Evolutionary conservation across 2,329 filamentous ascomycete species (phyloP).

Genomic region (Hymenoscyphus repandus): DNA sequence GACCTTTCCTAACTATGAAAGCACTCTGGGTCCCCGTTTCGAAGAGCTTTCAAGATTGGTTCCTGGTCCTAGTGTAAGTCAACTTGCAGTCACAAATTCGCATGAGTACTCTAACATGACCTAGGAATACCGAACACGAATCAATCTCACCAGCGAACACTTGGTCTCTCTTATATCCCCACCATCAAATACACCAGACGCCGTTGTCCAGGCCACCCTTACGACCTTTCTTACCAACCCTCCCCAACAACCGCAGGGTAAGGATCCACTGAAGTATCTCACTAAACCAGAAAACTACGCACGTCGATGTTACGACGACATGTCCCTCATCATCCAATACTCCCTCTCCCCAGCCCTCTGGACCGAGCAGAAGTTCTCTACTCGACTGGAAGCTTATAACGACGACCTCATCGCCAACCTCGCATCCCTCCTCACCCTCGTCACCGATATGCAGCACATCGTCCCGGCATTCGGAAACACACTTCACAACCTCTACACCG

Average conservation of each 20-base stretch:
- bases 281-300: constrained; percentile 20
- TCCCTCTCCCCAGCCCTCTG: constrained; percentile 13
- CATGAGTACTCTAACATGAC: constrained; percentile 9
- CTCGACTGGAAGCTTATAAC: constrained; percentile 15
- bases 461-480: constrained; percentile 18
- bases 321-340: constrained; percentile 20
- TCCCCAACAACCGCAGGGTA: background rate
- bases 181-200: constrained; percentile 2
- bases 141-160: constrained; percentile 20
- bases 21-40: constrained; percentile 17
- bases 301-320: constrained; percentile 15
- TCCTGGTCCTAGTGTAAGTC: constrained; percentile 25
- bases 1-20: constrained; percentile 31
- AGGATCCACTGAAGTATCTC: constrained; percentile 10
- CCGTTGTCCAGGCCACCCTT: constrained; percentile 5
- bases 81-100: background rate
- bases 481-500: constrained; percentile 27
- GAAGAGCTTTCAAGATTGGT: constrained; percentile 23
- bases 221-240: constrained; percentile 1
- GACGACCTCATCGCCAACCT: constrained; percentile 9
- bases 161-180: constrained; percentile 17
- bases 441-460: constrained; percentile 3
- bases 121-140: constrained; percentile 19
- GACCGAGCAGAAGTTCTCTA: constrained; percentile 12
- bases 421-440: background rate